phyloP scores from a whole-genome alignment of 208 protist genomes.

The Crithidia bombi region DNA sequence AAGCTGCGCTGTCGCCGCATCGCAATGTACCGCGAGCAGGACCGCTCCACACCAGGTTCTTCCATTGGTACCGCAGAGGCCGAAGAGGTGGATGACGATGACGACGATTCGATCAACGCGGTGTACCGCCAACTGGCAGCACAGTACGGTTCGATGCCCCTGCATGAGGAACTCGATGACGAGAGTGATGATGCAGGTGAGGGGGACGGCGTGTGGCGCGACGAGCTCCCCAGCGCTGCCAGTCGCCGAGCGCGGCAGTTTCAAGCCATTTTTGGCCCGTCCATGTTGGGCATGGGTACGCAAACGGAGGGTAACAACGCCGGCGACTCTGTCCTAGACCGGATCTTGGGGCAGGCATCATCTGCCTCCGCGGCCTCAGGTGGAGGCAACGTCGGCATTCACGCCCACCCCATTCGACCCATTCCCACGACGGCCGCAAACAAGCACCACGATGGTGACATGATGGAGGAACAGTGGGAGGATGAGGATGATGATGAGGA shows the following conservation, averaged over 20 bases:
- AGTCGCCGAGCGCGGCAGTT: slow-evolving; percentile 18
- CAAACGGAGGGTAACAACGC: background rate
- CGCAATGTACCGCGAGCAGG: slow-evolving; percentile 28
- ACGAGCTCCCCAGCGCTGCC: slow-evolving; percentile 15
- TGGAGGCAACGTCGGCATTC: background rate
- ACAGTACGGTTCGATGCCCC: background rate
- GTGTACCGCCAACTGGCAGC: slow-evolving; percentile 25
- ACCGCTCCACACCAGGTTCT: slow-evolving; percentile 14
- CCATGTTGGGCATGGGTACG: slow-evolving; percentile 19
- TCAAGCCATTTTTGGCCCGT: slow-evolving; percentile 19
- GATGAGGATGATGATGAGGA: slow-evolving; percentile 51
- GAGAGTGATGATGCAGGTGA: background rate
- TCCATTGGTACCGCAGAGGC: slow-evolving; percentile 19
- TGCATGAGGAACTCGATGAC: background rate
- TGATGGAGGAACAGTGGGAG: slow-evolving; percentile 57
- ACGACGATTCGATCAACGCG: slow-evolving; percentile 32
- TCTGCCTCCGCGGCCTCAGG: background rate
- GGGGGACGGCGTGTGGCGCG: background rate
- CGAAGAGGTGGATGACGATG: slow-evolving; percentile 14
- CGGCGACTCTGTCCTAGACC: slow-evolving; percentile 29
- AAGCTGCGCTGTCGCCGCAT: slow-evolving; percentile 62
- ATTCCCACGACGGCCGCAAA: background rate
- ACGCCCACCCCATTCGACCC: background rate
- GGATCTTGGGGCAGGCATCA: slow-evolving; percentile 32
- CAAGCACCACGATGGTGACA: slow-evolving; percentile 29